These are phyloP conservation scores for Pulicaria dysenterica DNA, from an alignment of 129 eudicot genomes.

Conservation along the genomic window DNA sequence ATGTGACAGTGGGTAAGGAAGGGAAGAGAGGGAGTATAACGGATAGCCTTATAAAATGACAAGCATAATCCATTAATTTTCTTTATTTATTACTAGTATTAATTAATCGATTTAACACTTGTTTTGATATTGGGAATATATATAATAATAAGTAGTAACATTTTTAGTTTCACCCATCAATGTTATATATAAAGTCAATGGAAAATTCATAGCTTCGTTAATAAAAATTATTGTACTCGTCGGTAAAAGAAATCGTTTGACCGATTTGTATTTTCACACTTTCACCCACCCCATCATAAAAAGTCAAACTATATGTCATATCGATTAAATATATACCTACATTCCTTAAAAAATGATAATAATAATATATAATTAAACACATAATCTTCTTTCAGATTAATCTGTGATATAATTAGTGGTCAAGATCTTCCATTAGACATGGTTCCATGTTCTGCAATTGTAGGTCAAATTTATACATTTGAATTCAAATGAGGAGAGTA, in stretches of 20 bases:
- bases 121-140: too few relatives aligned
- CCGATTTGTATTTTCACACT: background rate
- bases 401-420: slow-evolving; percentile 22
- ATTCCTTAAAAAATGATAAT: slow-evolving; percentile 1
- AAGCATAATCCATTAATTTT: too few relatives aligned
- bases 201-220: too few relatives aligned
- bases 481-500: slow-evolving; percentile 15
- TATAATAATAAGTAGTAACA: too few relatives aligned
- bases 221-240: background rate
- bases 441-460: slow-evolving; percentile 34
- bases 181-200: too few relatives aligned
- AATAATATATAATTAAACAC: background rate
- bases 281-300: background rate
- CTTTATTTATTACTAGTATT: too few relatives aligned
- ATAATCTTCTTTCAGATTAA: background rate
- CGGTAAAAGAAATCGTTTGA: background rate
- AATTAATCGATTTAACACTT: too few relatives aligned
- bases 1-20: too few relatives aligned
- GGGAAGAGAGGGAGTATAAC: too few relatives aligned
- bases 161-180: too few relatives aligned
- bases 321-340: background rate
- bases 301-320: background rate
- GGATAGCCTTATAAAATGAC: too few relatives aligned
- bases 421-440: slow-evolving; percentile 30
- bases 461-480: slow-evolving; percentile 22